phyloP scores from a whole-genome alignment of 257 asterid species.

The Nicotiana knightiana region DNA sequence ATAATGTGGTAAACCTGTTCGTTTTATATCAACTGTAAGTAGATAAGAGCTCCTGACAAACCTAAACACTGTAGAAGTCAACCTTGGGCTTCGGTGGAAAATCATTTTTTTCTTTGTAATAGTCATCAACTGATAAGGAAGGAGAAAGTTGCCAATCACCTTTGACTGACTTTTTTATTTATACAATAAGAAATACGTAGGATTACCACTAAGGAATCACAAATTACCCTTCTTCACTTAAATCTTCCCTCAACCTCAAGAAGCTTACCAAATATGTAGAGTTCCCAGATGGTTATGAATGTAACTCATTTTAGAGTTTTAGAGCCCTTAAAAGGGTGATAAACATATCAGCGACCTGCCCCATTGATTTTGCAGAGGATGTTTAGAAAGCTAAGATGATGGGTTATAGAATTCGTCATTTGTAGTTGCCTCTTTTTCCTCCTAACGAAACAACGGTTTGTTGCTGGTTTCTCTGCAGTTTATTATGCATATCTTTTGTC shows the following conservation, averaged over 20 bases:
- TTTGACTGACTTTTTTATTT: background rate
- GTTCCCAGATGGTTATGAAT: background rate
- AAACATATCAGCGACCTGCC: background rate
- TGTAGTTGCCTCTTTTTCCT: background rate
- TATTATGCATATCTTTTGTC: background rate
- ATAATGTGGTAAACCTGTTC: slow-evolving; percentile 5
- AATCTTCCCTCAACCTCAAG: background rate
- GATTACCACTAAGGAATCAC: background rate
- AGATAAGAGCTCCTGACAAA: background rate
- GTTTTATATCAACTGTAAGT: background rate
- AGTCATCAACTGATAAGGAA: background rate
- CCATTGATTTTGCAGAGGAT: background rate
- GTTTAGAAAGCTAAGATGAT: background rate
- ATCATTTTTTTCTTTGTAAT: background rate
- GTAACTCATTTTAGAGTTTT: background rate
- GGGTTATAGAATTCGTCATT: background rate
- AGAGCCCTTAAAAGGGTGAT: background rate
- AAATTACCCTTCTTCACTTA: background rate
- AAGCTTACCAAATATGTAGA: background rate
- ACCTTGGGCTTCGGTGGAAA: background rate
- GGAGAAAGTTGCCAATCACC: background rate
- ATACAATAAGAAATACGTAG: background rate
- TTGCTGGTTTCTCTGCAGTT: background rate
- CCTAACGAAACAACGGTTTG: background rate
- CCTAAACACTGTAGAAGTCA: background rate